These are phyloP conservation scores for Diplocarpon rosae DNA, from an alignment of 2,329 filamentous ascomycete genomes.

Conservation along the genomic window DNA sequence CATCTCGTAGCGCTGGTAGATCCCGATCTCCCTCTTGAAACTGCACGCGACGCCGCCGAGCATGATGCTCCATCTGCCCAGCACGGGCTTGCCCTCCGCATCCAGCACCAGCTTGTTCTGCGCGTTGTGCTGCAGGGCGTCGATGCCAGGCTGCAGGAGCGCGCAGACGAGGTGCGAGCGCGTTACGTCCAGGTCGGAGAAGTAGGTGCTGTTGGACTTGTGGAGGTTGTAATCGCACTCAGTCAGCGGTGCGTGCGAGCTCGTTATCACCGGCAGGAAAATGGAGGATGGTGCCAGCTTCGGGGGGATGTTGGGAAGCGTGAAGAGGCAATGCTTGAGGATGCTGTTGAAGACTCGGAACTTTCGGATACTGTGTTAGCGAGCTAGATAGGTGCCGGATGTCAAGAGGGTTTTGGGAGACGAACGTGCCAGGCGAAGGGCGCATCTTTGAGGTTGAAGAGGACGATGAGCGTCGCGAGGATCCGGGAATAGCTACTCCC, in stretches of 20 bases:
- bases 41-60: constrained; percentile 64
- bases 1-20: constrained; percentile 61
- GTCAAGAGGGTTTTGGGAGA: constrained; percentile 10
- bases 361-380: constrained; percentile 21
- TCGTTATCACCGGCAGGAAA: constrained; percentile 50
- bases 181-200: constrained; percentile 58
- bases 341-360: constrained; percentile 37
- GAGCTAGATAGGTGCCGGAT: not conserved
- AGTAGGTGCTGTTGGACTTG: constrained; percentile 63
- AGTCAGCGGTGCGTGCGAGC: constrained; percentile 45
- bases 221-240: constrained; percentile 67
- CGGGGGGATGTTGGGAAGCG: constrained; percentile 28
- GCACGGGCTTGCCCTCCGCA: constrained; percentile 34
- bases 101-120: constrained; percentile 36
- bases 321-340: constrained; percentile 33
- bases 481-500: constrained; percentile 25
- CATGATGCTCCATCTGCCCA: constrained; percentile 48
- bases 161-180: constrained; percentile 71
- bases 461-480: constrained; percentile 29
- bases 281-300: constrained; percentile 30
- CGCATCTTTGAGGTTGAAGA: constrained; percentile 46
- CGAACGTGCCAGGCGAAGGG: constrained; percentile 50
- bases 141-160: constrained; percentile 49
- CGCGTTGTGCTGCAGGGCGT: constrained; percentile 38
- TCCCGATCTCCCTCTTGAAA: constrained; percentile 63